Evolutionary conservation across 2,329 filamentous ascomycete genomes (phyloP), one percentile per base, ranked within the genome.

Genomic region (Corynespora cassiicola): DNA sequence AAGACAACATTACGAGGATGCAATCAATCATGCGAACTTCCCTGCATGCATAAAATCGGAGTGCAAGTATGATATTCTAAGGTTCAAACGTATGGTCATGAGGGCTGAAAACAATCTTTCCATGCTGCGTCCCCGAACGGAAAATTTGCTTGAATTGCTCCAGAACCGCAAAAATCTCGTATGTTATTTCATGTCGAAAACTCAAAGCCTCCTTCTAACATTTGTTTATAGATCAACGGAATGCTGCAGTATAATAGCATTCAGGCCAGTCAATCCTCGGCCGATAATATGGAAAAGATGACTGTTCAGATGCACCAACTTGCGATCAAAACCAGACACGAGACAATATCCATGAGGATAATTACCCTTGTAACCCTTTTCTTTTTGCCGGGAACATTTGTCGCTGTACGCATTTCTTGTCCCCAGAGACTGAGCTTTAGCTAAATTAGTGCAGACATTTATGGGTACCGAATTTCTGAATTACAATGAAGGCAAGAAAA

Each of bases 301-400:
- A 66, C 56, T 2, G 8, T 29, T 7, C n/a, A n/a, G n/a, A n/a
- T n/a, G n/a, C n/a, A n/a, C n/a, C n/a, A n/a, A n/a, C n/a, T n/a
- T n/a, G n/a, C n/a, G n/a, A n/a, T n/a, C n/a, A n/a, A n/a, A n/a
- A n/a, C n/a, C n/a, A n/a, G n/a, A n/a, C n/a, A n/a, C n/a, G n/a
- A 73, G 47, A 71, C 71, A 0, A 62, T 72, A 0, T 69, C 68
- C 0, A 74, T 73, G 71, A 53, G 63, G 12, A 63, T 71, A 10
- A 73, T 73, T 32, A 73, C 71, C 0, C 47, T 68, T 0, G 70
- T 74, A 2, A 72, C 70, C 0, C 39, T 73, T 1, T 69, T 74
- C 37, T 74, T 72, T 36, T 50, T 74, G 1, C 71, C 71, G 3
- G 70, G 63, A 2, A 73, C 70, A 0, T 74, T 73, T 42, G 66